Percentiles rank a stretch among this genome's conserved stretches.
These are phyloP conservation scores for Aschersonia sp. DNA, from an alignment of 2,329 filamentous ascomycete species.

Conservation along the genomic window DNA sequence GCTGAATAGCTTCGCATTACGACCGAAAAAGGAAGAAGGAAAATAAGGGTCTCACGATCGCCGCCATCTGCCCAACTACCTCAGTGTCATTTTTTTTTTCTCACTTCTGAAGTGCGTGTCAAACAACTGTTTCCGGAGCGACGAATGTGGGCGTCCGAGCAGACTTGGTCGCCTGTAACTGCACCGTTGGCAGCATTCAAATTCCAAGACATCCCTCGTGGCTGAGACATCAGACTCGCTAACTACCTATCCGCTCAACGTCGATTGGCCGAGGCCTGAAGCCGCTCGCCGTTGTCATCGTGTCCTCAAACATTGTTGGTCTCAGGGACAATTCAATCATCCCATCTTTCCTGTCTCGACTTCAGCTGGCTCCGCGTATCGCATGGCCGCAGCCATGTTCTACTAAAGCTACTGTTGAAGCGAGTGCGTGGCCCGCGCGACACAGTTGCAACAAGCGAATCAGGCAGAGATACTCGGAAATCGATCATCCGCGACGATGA, in stretches of 20 bases:
- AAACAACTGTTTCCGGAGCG: conserved; percentile 8
- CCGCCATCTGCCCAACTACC: neutral
- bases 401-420: neutral
- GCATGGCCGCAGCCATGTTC: conserved; percentile 2
- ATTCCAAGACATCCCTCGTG: conserved; percentile 7
- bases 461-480: neutral
- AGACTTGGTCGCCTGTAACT: conserved; percentile 1
- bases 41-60: neutral
- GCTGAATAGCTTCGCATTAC: no score
- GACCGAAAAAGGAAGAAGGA: no score
- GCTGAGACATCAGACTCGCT: conserved; percentile 9
- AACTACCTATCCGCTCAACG: conserved; percentile 2
- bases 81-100: neutral
- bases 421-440: neutral
- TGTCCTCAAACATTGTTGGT: neutral
- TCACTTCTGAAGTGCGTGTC: neutral
- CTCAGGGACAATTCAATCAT: neutral
- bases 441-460: neutral
- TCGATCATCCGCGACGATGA: conserved; percentile 10
- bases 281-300: neutral
- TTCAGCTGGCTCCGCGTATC: neutral
- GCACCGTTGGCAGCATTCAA: conserved; percentile 3
- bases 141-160: conserved; percentile 7
- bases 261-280: neutral
- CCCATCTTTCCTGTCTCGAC: neutral